Evolutionary conservation across 192 early-diverging fungal species (phyloP), one percentile per base, ranked within the genome.

Genomic region (Rhizophagus clarus): DNA sequence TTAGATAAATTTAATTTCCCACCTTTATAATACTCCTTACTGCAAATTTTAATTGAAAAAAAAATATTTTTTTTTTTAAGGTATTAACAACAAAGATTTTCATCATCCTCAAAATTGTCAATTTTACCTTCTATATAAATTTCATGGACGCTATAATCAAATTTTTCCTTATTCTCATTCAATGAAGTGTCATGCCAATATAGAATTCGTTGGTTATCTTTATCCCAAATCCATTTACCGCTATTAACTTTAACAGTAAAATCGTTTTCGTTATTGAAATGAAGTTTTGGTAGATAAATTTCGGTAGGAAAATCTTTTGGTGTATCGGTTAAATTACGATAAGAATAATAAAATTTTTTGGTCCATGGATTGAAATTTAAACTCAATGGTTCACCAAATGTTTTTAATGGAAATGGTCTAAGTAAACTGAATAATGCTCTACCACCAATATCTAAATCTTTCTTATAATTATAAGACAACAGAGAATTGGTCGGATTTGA

Each of bases 271-370:
- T 76, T 74, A 61, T 85, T 82, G 62, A 87, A 89, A 81, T 88
- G 84, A 14, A 78, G 76, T 26, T 70, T 81, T 1, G 88, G 88
- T 20, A 89, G 72, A 69, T 89, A 88, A 42, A 89, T 84, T 76
- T 85, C 87, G 17, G 85, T 87, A 4, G 85, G 81, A 29, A 26
- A 34, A 1, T 61, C 81, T 3, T 74, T 37, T 32, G 79, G 74
- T 3, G 75, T 51, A 7, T 40, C 71, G 4, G 31, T 47, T 0
- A 32, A 29, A 29, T 76, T 73, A 45, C 69, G 76, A 76, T 81
- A 85, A 10, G 71, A 77, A 42, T 83, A 85, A 72, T 81, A 81
- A 69, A 85, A 85, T 20, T 62, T 74, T n/a, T 80, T 81, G 15
- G 76, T 83, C 45, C 42, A 81, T 20, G 83, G 63, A n/a, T 80